Percentiles rank a stretch among this genome's conserved stretches.
Conservation (phyloP, 2,329 filamentous ascomycete species). For the Ascomycota sp. region DNA sequence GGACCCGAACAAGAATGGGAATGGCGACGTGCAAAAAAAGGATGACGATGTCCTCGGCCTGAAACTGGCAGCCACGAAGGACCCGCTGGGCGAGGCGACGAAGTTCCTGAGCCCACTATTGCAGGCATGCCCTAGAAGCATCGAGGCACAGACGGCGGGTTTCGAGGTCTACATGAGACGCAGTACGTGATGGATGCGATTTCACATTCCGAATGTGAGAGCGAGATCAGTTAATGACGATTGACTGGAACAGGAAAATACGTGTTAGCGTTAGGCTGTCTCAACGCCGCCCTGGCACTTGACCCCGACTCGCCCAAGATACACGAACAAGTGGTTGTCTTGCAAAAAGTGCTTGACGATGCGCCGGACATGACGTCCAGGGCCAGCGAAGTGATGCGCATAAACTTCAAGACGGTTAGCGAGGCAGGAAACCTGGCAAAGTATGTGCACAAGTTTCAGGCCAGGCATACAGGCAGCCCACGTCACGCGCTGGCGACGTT, state of each 20-base stretch:
- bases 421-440: conserved; percentile 33
- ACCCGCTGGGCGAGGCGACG: conserved; percentile 67
- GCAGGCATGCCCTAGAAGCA: conserved; percentile 57
- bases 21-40: conserved; percentile 56
- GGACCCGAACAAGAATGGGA: conserved; percentile 58
- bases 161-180: conserved; percentile 77
- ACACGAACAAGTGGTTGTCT: conserved; percentile 50
- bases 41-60: conserved; percentile 72
- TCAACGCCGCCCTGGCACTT: conserved; percentile 49
- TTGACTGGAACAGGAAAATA: conserved; percentile 43
- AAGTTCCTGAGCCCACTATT: conserved; percentile 68
- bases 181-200: conserved; percentile 32
- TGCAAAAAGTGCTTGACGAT: conserved; percentile 38
- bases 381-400: conserved; percentile 45
- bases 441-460: conserved; percentile 43
- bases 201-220: neutral
- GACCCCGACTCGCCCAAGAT: conserved; percentile 47
- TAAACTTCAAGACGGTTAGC: conserved; percentile 40
- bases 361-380: conserved; percentile 37
- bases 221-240: neutral
- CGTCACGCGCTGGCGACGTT: conserved; percentile 41
- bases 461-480: conserved; percentile 37
- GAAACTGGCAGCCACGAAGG: conserved; percentile 56
- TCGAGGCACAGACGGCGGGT: conserved; percentile 62
- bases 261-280: conserved; percentile 64